Percentiles rank a stretch among this genome's conserved stretches.
phyloP scores from a whole-genome alignment of 148 eudicot species.

The Dysphania ambrosioides region DNA sequence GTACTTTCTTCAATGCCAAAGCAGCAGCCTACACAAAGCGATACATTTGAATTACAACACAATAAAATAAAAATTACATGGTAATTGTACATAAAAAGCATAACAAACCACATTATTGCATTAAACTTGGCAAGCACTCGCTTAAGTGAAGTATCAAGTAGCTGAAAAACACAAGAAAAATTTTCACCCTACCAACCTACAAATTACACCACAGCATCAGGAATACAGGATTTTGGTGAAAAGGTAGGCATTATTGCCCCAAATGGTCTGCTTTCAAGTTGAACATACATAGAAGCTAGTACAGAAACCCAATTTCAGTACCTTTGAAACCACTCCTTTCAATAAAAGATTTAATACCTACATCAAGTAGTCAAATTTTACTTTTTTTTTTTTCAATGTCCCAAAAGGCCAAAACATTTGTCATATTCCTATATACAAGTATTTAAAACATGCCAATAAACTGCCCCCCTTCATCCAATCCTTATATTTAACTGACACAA shows the following conservation, averaged over 20 bases:
- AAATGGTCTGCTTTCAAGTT: not conserved
- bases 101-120: not conserved
- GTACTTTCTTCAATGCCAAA: slow-evolving; percentile 91
- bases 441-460: not conserved
- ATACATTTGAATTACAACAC: not conserved
- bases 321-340: not conserved
- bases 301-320: not conserved
- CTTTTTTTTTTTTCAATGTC: not conserved
- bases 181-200: not conserved
- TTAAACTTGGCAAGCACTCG: not conserved
- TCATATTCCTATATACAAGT: not conserved
- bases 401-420: not conserved
- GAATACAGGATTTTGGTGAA: not conserved
- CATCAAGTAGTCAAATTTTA: not conserved
- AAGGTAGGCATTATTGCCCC: not conserved
- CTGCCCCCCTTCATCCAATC: too few relatives aligned
- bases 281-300: not conserved
- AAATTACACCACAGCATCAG: not conserved
- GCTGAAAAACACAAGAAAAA: not conserved
- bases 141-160: not conserved
- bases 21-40: slow-evolving; percentile 78
- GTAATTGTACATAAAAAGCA: not conserved
- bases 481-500: too few relatives aligned
- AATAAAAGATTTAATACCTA: not conserved
- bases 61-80: not conserved